phyloP scores from a whole-genome alignment of 441 rosid species.

The Jatropha multifida region DNA sequence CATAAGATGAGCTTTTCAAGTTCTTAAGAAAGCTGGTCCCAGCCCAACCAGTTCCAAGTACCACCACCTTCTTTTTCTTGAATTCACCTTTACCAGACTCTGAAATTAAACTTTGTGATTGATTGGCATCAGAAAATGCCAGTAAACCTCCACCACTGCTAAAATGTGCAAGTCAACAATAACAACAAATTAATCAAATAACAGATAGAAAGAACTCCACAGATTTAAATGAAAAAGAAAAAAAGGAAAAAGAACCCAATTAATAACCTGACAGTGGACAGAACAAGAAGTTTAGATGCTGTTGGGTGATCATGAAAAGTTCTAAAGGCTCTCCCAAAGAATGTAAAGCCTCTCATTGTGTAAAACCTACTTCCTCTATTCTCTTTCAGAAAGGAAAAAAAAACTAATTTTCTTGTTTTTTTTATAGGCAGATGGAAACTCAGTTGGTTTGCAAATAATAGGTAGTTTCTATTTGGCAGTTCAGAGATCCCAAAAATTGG shows the following conservation, averaged over 20 bases:
- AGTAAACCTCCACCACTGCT: conserved; percentile 59
- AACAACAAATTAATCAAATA: not conserved
- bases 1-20: conserved; percentile 55
- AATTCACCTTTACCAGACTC: not conserved
- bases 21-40: conserved; percentile 78
- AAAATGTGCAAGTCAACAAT: not conserved
- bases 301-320: conserved; percentile 22
- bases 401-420: not conserved
- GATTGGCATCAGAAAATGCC: conserved; percentile 38
- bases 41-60: conserved; percentile 93
- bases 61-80: conserved; percentile 70
- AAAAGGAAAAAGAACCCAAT: not conserved
- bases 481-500: conserved; percentile 7
- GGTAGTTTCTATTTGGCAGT: not conserved
- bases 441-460: not conserved
- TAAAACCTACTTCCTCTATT: not conserved
- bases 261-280: conserved; percentile 18
- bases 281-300: conserved; percentile 12
- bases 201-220: not conserved
- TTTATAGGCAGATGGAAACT: not conserved
- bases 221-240: not conserved
- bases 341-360: conserved; percentile 21
- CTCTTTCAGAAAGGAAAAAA: not conserved
- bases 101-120: not conserved
- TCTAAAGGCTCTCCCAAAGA: conserved; percentile 9